These are phyloP conservation scores for Diphasiastrum complanatum DNA, from an alignment of 83 land plant genomes.

Conservation along the genomic window DNA sequence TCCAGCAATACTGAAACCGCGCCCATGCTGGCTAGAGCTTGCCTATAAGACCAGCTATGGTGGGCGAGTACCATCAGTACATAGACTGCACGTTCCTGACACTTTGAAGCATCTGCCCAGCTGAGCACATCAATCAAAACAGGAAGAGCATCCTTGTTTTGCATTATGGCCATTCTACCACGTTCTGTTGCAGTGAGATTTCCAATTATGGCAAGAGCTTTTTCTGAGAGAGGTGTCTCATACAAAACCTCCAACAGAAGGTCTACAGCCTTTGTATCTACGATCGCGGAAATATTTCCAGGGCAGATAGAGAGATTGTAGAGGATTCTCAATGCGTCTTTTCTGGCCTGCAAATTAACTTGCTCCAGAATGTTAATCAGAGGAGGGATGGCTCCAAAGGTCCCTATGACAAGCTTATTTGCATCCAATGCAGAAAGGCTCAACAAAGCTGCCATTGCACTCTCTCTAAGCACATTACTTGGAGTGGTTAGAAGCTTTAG, in stretches of 20 bases:
- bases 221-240: slow-evolving; percentile 40
- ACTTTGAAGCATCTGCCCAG: slow-evolving; percentile 61
- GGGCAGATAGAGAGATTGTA: slow-evolving; percentile 68
- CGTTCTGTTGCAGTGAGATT: slow-evolving; percentile 51
- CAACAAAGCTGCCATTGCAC: slow-evolving; percentile 47
- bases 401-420: slow-evolving; percentile 53
- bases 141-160: slow-evolving; percentile 32
- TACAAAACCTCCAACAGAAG: slow-evolving; percentile 38
- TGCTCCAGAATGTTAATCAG: slow-evolving; percentile 28
- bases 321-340: slow-evolving; percentile 60
- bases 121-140: slow-evolving; percentile 58
- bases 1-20: slow-evolving; percentile 57
- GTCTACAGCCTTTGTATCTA: slow-evolving; percentile 43
- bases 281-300: slow-evolving; percentile 32
- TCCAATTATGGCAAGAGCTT: slow-evolving; percentile 42
- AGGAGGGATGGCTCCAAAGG: slow-evolving; percentile 57
- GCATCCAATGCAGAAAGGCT: slow-evolving; percentile 66
- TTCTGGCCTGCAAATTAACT: slow-evolving; percentile 20
- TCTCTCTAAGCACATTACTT: slow-evolving; percentile 7
- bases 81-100: slow-evolving; percentile 82
- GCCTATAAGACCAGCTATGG: slow-evolving; percentile 49
- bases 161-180: slow-evolving; percentile 50
- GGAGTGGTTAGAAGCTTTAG: slow-evolving; percentile 34
- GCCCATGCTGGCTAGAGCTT: slow-evolving; percentile 63
- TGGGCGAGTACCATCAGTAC: slow-evolving; percentile 86